These are phyloP conservation scores for Didymella exigua DNA, from an alignment of 2,329 filamentous ascomycete genomes.

Conservation along the genomic window DNA sequence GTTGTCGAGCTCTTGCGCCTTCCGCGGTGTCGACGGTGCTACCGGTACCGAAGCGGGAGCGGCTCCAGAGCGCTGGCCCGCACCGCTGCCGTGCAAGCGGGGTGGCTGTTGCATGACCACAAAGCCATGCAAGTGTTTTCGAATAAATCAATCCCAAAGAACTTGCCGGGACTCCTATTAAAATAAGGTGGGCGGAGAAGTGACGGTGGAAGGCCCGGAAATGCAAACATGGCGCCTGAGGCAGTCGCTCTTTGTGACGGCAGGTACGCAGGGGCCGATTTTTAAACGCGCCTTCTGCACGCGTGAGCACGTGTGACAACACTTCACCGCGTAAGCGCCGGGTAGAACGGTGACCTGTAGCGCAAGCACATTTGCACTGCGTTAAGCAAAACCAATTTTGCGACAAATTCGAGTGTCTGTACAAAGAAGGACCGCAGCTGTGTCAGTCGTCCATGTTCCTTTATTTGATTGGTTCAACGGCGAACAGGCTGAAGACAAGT, in stretches of 20 bases:
- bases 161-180: background rate
- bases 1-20: slow-evolving; percentile 22
- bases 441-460: background rate
- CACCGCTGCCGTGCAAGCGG: slow-evolving; percentile 2
- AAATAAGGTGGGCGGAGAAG: background rate
- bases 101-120: slow-evolving; percentile 15
- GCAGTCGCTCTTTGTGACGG: slow-evolving; percentile 18
- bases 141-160: background rate
- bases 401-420: background rate
- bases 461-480: background rate
- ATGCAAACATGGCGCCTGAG: slow-evolving; percentile 33
- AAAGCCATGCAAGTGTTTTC: slow-evolving; percentile 6
- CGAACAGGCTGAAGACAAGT: background rate
- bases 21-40: slow-evolving; percentile 23
- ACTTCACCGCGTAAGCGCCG: background rate
- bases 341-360: background rate
- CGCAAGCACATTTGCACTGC: background rate
- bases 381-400: background rate
- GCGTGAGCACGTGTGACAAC: slow-evolving; percentile 12
- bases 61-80: slow-evolving; percentile 8
- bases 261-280: slow-evolving; percentile 8
- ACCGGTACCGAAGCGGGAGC: slow-evolving; percentile 21
- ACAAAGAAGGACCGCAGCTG: background rate
- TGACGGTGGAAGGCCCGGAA: slow-evolving; percentile 8
- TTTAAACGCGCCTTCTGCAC: background rate